phyloP scores from a whole-genome alignment of 768 basidiomycete species.

The Amanita fuliginea region DNA sequence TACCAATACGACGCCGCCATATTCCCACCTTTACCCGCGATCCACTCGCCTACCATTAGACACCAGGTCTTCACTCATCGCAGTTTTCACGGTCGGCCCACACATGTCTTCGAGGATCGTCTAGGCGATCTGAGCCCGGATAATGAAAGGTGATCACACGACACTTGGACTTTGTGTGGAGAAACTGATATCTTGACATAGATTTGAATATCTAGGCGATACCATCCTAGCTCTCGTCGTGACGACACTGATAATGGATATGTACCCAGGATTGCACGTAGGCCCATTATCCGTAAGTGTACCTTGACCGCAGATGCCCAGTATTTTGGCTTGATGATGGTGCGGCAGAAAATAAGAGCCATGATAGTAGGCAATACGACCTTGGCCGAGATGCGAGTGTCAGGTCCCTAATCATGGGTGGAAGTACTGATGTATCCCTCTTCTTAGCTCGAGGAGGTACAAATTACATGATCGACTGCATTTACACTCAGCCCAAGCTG shows the following conservation, averaged over 20 bases:
- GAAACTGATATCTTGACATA: constrained; percentile 15
- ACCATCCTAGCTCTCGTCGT: constrained; percentile 59
- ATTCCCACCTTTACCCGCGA: constrained; percentile 53
- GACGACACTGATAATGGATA: constrained; percentile 49
- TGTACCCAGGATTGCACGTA: constrained; percentile 61
- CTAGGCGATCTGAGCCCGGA: constrained; percentile 67
- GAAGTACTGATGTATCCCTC: neutral
- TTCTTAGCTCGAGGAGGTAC: constrained; percentile 49
- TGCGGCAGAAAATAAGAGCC: constrained; percentile 61
- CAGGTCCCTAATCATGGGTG: neutral
- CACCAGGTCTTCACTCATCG: constrained; percentile 68
- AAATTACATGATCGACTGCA: constrained; percentile 48
- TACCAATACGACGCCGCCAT: constrained; percentile 2
- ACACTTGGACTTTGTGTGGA: neutral
- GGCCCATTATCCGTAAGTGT: constrained; percentile 63
- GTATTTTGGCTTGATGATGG: constrained; percentile 4
- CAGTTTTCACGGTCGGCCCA: constrained; percentile 56
- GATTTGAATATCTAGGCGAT: constrained; percentile 72
- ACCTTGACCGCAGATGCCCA: neutral
- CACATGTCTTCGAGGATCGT: constrained; percentile 67
- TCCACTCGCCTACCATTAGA: constrained; percentile 32
- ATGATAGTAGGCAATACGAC: constrained; percentile 67
- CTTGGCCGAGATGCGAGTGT: constrained; percentile 53
- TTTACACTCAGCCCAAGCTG: constrained; percentile 62
- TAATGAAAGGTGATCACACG: constrained; percentile 53